Evolutionary conservation across 2,329 filamentous ascomycete species (phyloP).

Genomic region (Penicillium sp.): DNA sequence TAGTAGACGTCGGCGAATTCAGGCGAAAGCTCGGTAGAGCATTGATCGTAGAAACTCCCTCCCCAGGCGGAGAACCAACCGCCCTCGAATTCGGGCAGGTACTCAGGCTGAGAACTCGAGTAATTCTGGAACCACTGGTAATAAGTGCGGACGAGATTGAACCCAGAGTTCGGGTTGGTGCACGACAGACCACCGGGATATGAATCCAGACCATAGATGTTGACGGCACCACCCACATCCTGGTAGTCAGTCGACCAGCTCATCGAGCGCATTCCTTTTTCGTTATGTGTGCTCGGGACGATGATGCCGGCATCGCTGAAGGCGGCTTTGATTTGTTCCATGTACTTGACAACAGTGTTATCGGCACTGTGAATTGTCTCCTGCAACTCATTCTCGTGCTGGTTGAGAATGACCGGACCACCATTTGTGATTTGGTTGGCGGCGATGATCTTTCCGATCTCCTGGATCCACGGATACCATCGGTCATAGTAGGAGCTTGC

Average conservation of each 20-base stretch:
- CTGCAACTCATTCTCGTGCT: constrained; percentile 49
- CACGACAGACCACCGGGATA: constrained; percentile 41
- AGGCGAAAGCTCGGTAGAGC: constrained; percentile 38
- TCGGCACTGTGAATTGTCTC: constrained; percentile 37
- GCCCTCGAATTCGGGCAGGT: constrained; percentile 47
- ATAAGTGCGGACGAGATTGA: constrained; percentile 46
- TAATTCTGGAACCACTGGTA: constrained; percentile 52
- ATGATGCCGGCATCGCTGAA: constrained; percentile 42
- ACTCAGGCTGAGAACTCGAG: constrained; percentile 45
- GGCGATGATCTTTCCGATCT: constrained; percentile 43
- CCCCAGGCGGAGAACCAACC: constrained; percentile 50
- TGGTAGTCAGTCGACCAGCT: constrained; percentile 51
- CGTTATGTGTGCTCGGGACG: constrained; percentile 45
- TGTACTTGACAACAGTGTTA: constrained; percentile 45
- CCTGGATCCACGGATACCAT: constrained; percentile 43
- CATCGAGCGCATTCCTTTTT: constrained; percentile 43
- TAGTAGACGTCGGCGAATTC: constrained; percentile 50
- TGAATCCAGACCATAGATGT: constrained; percentile 32
- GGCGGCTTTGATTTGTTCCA: constrained; percentile 45
- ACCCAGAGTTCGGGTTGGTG: constrained; percentile 43
- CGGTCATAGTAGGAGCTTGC: constrained; percentile 39
- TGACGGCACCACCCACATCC: constrained; percentile 48
- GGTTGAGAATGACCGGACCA: constrained; percentile 45
- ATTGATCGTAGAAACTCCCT: constrained; percentile 46
- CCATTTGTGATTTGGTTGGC: constrained; percentile 45